These are phyloP conservation scores for Claviceps cyperi DNA, from an alignment of 2,329 filamentous ascomycete species.

Conservation along the genomic window DNA sequence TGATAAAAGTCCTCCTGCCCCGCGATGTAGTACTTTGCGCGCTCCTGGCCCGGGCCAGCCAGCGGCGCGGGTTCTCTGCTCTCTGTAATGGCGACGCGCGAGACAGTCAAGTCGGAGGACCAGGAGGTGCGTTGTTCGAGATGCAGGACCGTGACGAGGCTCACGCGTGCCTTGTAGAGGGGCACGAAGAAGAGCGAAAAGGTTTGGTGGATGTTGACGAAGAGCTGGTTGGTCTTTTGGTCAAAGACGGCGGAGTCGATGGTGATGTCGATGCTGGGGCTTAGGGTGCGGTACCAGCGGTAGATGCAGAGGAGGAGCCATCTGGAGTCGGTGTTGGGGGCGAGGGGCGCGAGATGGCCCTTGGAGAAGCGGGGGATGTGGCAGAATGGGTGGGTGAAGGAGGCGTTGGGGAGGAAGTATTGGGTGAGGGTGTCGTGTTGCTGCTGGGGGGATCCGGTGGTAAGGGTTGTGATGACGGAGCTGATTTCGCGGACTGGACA, in stretches of 20 bases:
- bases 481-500: slow-evolving; percentile 40
- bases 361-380: slow-evolving; percentile 43
- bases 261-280: slow-evolving; percentile 53
- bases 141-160: slow-evolving; percentile 52
- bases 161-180: slow-evolving; percentile 54
- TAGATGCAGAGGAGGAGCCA: slow-evolving; percentile 56
- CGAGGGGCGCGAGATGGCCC: slow-evolving; percentile 22
- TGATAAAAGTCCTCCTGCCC: slow-evolving; percentile 76
- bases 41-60: slow-evolving; percentile 10
- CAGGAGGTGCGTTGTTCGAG: slow-evolving; percentile 33
- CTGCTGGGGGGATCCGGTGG: slow-evolving; percentile 48
- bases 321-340: slow-evolving; percentile 42
- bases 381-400: slow-evolving; percentile 68
- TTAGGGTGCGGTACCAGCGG: slow-evolving; percentile 73
- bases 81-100: slow-evolving; percentile 2
- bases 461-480: slow-evolving; percentile 52
- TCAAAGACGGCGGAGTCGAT: slow-evolving; percentile 57
- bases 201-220: slow-evolving; percentile 57
- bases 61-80: slow-evolving; percentile 7
- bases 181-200: slow-evolving; percentile 69
- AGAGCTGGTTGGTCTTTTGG: slow-evolving; percentile 49
- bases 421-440: slow-evolving; percentile 51
- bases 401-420: slow-evolving; percentile 61
- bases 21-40: slow-evolving; percentile 50
- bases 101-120: slow-evolving; percentile 7